Evolutionary conservation across 495 filamentous ascomycete genomes (phyloP).

Genomic region (Hypoxylon trugodes): DNA sequence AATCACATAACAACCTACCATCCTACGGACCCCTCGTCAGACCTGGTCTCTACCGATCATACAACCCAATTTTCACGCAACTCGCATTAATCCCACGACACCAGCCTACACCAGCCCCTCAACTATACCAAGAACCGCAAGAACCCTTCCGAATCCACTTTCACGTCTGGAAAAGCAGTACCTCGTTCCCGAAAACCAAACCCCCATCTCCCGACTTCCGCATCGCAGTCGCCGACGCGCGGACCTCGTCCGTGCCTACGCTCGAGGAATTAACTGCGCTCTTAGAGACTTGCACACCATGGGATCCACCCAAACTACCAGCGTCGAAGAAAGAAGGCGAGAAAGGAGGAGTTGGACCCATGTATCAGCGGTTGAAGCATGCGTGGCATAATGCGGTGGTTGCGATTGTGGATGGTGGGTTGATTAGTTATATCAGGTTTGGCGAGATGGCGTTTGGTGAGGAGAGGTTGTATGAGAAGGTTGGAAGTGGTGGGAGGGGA

Average conservation of each 20-base stretch:
- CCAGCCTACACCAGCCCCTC: constrained; percentile 59
- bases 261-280: constrained; percentile 73
- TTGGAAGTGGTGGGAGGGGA: constrained; percentile 43
- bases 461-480: constrained; percentile 71
- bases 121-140: constrained; percentile 34
- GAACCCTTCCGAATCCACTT: constrained; percentile 77
- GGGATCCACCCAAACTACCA: constrained; percentile 64
- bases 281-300: constrained; percentile 69
- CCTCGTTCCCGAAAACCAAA: constrained; percentile 74
- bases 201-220: constrained; percentile 83
- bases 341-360: constrained; percentile 42
- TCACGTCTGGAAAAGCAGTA: constrained; percentile 76
- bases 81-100: constrained; percentile 79
- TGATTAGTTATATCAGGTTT: constrained; percentile 85
- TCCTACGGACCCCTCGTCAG: constrained; percentile 74
- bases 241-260: constrained; percentile 73
- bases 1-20: constrained; percentile 4
- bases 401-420: constrained; percentile 87
- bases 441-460: constrained; percentile 81
- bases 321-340: constrained; percentile 57
- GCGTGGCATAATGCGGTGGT: constrained; percentile 85
- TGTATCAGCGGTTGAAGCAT: constrained; percentile 78
- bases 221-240: constrained; percentile 80
- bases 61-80: constrained; percentile 77
- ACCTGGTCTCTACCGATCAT: constrained; percentile 81